These are phyloP conservation scores for Lablab purpureus DNA, from an alignment of 306 rosid species.

Conservation along the genomic window DNA sequence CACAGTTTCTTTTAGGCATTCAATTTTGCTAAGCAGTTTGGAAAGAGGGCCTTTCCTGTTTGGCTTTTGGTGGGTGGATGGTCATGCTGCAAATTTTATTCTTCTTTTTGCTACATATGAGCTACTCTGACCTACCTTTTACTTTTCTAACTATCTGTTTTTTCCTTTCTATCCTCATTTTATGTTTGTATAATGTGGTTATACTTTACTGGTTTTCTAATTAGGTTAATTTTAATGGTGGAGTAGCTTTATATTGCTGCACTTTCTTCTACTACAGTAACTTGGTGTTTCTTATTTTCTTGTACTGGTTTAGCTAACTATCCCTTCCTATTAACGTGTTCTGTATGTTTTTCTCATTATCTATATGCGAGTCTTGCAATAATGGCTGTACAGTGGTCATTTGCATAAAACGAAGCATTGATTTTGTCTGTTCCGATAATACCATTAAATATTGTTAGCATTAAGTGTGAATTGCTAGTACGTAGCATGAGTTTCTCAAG, in stretches of 20 bases:
- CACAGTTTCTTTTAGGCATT: constrained; percentile 26
- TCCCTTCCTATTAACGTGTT: constrained; percentile 9
- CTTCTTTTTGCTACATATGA: neutral
- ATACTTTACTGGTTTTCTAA: constrained; percentile 23
- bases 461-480: constrained; percentile 34
- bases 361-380: neutral
- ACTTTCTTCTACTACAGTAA: constrained; percentile 15
- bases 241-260: constrained; percentile 17
- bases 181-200: constrained; percentile 28
- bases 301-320: constrained; percentile 14
- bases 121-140: neutral
- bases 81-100: neutral
- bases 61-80: neutral
- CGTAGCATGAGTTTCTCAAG: constrained; percentile 42
- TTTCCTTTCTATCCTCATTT: neutral
- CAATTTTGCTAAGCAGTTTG: constrained; percentile 19
- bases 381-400: constrained; percentile 25
- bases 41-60: neutral
- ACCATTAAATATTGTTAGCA: constrained; percentile 28
- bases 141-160: neutral
- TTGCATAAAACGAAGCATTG: constrained; percentile 38
- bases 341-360: constrained; percentile 5
- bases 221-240: neutral
- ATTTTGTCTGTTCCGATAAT: constrained; percentile 24
- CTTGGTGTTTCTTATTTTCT: constrained; percentile 34